Percentiles rank a stretch among this genome's conserved stretches.
Evolutionary conservation across 1,284 basidiomycete genomes (phyloP).

Genomic region (Moesziomyces sp.): DNA sequence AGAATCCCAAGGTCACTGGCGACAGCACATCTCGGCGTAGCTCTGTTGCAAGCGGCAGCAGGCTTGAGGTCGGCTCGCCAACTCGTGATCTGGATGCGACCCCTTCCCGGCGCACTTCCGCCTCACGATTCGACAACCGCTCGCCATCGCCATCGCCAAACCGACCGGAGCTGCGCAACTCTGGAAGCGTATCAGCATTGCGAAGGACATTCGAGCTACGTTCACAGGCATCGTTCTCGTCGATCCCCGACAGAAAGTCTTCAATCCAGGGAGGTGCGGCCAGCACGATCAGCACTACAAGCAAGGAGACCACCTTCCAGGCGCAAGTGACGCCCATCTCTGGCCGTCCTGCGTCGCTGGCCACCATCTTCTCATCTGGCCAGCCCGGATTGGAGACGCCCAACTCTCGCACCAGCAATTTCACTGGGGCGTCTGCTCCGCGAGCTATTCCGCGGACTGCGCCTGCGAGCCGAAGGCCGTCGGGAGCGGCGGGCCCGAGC

Average conservation of each 20-base stretch:
- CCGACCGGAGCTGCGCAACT: slow-evolving; percentile 11
- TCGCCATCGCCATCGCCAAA: slow-evolving; percentile 11
- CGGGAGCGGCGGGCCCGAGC: slow-evolving; percentile 2
- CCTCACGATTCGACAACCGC: not conserved
- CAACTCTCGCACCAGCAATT: slow-evolving; percentile 11
- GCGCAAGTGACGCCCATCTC: slow-evolving; percentile 49
- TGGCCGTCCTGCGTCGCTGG: slow-evolving; percentile 48
- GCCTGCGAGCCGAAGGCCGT: slow-evolving; percentile 7
- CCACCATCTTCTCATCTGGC: slow-evolving; percentile 46
- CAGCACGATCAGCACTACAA: slow-evolving; percentile 26
- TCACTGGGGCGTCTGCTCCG: slow-evolving; percentile 3
- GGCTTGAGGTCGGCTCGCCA: slow-evolving; percentile 16
- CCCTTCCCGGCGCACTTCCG: slow-evolving; percentile 14
- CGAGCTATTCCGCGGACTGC: slow-evolving; percentile 18
- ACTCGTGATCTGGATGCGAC: slow-evolving; percentile 10
- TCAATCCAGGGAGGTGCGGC: slow-evolving; percentile 20
- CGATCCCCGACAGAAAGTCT: slow-evolving; percentile 40
- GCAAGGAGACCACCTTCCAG: slow-evolving; percentile 45
- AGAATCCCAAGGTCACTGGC: too few relatives aligned
- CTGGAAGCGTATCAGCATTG: slow-evolving; percentile 30
- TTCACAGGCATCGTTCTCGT: slow-evolving; percentile 37
- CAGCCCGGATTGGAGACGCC: slow-evolving; percentile 1
- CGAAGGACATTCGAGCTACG: slow-evolving; percentile 35
- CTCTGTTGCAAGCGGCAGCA: not conserved
- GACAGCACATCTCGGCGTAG: too few relatives aligned